Base-by-base conservation (phyloP, 345 rosid species). In the Erysimum cheiranthoides region DNA sequence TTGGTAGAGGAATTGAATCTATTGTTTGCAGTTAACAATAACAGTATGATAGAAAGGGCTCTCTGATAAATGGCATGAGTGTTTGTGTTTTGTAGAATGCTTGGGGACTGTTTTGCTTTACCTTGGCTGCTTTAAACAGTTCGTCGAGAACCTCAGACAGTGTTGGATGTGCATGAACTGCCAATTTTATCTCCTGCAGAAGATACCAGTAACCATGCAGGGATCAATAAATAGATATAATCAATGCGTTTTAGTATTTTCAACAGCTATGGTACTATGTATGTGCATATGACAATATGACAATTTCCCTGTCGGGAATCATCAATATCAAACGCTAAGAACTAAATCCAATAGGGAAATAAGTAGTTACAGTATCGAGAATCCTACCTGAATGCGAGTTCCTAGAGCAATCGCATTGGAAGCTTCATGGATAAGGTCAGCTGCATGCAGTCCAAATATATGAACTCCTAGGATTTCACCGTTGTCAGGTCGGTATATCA, bases 371-470 rank as follows among this genome's bases (percentile, higher is more conserved):
- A 60, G 39, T 76, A 38, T 49, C n/a, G 3, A 49, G 30, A 10
- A 38, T 2, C 82, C 35, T 49, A 89, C 99, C 80, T 93, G 93
- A 82, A 96, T 87, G 25, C 88, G 80, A 31, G 98, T 89, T 50
- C 97, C 98, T 68, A 96, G 68, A 42, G 97, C 97, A 50, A 96
- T 89, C 6, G 99, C 99, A 77, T 96, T 96, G 30, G 99, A 96
- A 51, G 98, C 99, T 90, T 95, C 99, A 58, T 95, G 99, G 82
- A 95, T 95, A 70, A 95, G 98, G 78, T 95, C 99, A 49, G 99
- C 99, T 28, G 99, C 98, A 61, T 95, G 99, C 82, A 95, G 78
- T 45, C 99, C 99, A 74, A 95, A 88, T 40, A 95, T 95, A 80
- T 92, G 99, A 74, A 95, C 98, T 64, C 99, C 99, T 34, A 95